Base-by-base conservation (phyloP, 371 early-diverging fungal species). In the Syncephalastrum monosporum region DNA sequence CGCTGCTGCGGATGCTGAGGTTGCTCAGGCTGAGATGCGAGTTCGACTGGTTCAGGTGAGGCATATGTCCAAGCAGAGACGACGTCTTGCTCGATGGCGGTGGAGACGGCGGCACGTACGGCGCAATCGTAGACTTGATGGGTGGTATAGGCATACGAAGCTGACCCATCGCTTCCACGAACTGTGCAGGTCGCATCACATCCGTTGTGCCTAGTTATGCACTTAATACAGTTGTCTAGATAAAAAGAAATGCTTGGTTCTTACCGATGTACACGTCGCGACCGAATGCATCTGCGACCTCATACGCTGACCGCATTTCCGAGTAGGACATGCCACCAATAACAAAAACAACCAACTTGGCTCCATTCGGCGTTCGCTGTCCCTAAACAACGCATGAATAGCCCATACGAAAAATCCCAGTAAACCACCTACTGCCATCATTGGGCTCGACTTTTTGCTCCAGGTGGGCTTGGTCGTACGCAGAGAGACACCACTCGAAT, bases 311-410 rank as follows among this genome's bases (percentile, higher is more conserved):
- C 12, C 98, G 85, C 42, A 97, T 87, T 71, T 98, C 99, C 1
- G 94, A 91, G 55, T 91, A 90, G 4, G 97, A 92, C 13, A 93
- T 67, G 5, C 98, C 98, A 14, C 99, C 98, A 23, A 94, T 82
- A 21, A 95, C 82, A 72, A 96, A 98, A 3, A 97, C 74, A 50
- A 79, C 71, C 29, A 79, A 53, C 55, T 69, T 79, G 2, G 79
- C 73, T 8, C 72, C 72, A 17, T 53, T 54, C 0, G 71, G 47
- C 29, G 59, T 14, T 24, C 72, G 60, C 21, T 61, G 52, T 5
- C 68, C 68, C 63, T 65, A 46, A 14, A 19, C 54, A 38, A 12
- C 10, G 38, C 10, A 33, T 38, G 8, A 56, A 27, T 7, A 33
- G 5, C 38, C 10, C 2, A 17, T 15, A 21, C 10, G 25, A 23